Evolutionary conservation across 768 basidiomycete species (phyloP).

Genomic region (Crucibulum laeve): DNA sequence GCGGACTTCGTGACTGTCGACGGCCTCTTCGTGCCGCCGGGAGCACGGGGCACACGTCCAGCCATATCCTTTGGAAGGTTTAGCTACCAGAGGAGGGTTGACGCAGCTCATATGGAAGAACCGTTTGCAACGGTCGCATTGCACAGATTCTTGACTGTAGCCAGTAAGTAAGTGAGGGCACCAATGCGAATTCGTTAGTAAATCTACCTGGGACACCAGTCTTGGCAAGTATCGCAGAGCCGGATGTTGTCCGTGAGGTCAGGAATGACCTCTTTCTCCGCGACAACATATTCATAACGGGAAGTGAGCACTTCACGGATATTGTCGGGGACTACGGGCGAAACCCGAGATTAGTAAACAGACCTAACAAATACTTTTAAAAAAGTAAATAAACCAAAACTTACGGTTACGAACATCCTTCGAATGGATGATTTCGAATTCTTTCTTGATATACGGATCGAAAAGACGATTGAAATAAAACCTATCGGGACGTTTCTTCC

Average conservation of each 20-base stretch:
- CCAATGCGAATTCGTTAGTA: too few species aligned
- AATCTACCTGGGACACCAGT: constrained; percentile 86
- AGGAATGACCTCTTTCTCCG: constrained; percentile 89
- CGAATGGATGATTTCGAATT: constrained; percentile 92
- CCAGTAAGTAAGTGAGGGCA: constrained; percentile 4
- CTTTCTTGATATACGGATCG: constrained; percentile 97
- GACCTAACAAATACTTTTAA: constrained; percentile 14
- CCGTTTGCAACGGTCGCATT: constrained; percentile 87
- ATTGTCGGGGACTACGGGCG: constrained; percentile 66
- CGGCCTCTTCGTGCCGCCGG: constrained; percentile 79
- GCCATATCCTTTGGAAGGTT: constrained; percentile 93
- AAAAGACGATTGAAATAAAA: constrained; percentile 97
- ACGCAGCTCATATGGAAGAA: constrained; percentile 96
- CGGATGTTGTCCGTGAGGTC: constrained; percentile 86
- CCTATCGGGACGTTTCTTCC: constrained; percentile 91
- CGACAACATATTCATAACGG: constrained; percentile 93
- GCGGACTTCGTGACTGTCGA: constrained; percentile 70
- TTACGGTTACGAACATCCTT: constrained; percentile 84
- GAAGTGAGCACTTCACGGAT: constrained; percentile 72
- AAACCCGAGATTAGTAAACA: constrained; percentile 14
- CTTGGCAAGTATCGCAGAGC: constrained; percentile 78
- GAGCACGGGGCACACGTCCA: constrained; percentile 98
- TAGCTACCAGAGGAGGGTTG: constrained; percentile 83
- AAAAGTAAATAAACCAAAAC: constrained; percentile 25
- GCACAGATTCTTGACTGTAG: constrained; percentile 75